Conservation (phyloP, 345 rosid species). For the Aethionema arabicum region DNA sequence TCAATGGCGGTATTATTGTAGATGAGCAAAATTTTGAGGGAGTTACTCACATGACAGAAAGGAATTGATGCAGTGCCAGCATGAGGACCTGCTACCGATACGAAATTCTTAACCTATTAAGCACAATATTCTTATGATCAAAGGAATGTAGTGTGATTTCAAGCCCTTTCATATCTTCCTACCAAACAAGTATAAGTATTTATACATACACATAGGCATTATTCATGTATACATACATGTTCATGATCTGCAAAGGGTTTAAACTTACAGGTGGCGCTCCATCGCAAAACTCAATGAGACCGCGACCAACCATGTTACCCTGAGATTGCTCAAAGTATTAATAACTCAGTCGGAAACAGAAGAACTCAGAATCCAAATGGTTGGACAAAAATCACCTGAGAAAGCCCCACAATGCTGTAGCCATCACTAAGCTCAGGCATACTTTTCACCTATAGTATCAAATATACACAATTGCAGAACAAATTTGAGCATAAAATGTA, state of each 20-base stretch:
- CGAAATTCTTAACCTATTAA: slow-evolving; percentile 72
- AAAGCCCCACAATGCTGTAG: slow-evolving; percentile 81
- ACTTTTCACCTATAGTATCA: slow-evolving; percentile 55
- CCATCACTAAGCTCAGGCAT: slow-evolving; percentile 69
- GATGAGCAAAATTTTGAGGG: background rate
- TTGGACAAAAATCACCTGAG: slow-evolving; percentile 54
- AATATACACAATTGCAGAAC: slow-evolving; percentile 4
- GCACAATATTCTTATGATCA: background rate
- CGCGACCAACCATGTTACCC: slow-evolving; percentile 76
- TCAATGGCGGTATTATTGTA: background rate
- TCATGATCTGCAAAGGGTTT: background rate
- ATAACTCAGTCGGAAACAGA: background rate
- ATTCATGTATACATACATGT: background rate
- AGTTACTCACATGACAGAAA: slow-evolving; percentile 65
- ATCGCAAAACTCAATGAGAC: slow-evolving; percentile 74
- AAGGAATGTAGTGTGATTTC: background rate
- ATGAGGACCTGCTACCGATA: slow-evolving; percentile 79
- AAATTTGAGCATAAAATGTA: background rate
- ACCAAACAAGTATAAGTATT: background rate
- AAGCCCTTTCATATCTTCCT: background rate
- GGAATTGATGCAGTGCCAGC: slow-evolving; percentile 90
- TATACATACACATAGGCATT: background rate
- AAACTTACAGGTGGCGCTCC: slow-evolving; percentile 78
- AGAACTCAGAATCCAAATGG: background rate
- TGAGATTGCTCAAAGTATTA: slow-evolving; percentile 22